Evolutionary conservation across 2,329 filamentous ascomycete genomes (phyloP).

Genomic region (Cadophora sp.): DNA sequence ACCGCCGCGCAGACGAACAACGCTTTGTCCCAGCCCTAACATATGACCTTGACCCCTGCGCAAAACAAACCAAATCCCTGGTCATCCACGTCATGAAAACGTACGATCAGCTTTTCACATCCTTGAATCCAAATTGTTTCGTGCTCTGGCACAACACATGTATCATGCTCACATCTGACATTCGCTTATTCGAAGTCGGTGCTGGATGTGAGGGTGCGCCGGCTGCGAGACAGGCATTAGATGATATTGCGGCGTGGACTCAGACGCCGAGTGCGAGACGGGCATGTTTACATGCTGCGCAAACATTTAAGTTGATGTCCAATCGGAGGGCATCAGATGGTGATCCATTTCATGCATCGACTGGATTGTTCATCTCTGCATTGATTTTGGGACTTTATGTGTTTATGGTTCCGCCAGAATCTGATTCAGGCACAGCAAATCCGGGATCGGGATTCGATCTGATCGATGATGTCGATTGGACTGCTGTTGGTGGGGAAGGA

Average conservation of each 20-base stretch:
- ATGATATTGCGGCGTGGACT: constrained; percentile 57
- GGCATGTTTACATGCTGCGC: constrained; percentile 58
- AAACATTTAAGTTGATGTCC: constrained; percentile 57
- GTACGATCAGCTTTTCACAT: constrained; percentile 51
- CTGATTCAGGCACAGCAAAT: background rate
- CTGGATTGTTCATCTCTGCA: constrained; percentile 57
- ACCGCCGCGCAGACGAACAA: constrained; percentile 44
- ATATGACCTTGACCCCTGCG: constrained; percentile 55
- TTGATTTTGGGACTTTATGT: constrained; percentile 58
- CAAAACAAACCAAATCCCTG: constrained; percentile 47
- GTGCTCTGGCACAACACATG: constrained; percentile 60
- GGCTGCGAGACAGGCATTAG: constrained; percentile 54
- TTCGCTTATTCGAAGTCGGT: constrained; percentile 58
- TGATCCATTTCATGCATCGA: constrained; percentile 56
- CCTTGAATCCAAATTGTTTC: constrained; percentile 55
- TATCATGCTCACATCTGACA: constrained; percentile 57
- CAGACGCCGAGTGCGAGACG: constrained; percentile 56
- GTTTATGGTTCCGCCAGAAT: constrained; percentile 51
- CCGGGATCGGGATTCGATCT: constrained; percentile 48
- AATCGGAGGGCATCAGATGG: constrained; percentile 59
- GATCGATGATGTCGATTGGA: constrained; percentile 57
- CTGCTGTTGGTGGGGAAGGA: constrained; percentile 52
- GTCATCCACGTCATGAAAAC: constrained; percentile 46
- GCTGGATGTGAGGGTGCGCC: constrained; percentile 55
- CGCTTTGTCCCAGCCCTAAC: constrained; percentile 52